Percentiles rank a stretch among this genome's conserved stretches.
Conservation (phyloP, 352 stramenopile genomes). For the Phytophthora kernoviae region DNA sequence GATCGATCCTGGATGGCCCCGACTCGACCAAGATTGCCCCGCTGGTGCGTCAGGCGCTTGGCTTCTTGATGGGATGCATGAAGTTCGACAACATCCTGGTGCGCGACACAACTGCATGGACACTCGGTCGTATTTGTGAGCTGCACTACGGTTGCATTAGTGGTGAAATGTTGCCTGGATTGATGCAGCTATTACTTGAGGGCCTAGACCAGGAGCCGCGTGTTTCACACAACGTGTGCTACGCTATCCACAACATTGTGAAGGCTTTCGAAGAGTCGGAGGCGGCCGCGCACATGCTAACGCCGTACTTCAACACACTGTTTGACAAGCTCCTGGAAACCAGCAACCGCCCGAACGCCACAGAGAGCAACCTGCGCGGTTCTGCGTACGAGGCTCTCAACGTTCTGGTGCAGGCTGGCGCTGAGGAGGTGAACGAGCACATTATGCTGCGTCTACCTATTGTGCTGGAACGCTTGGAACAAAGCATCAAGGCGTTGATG, state of each 20-base stretch:
- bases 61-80: constrained; percentile 92
- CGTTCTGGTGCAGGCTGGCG: constrained; percentile 91
- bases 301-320: constrained; percentile 91
- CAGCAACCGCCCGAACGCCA: constrained; percentile 87
- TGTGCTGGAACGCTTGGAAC: constrained; percentile 79
- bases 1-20: constrained; percentile 94
- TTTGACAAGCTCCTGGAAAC: constrained; percentile 94
- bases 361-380: constrained; percentile 91
- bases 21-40: constrained; percentile 90
- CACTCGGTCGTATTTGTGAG: constrained; percentile 95
- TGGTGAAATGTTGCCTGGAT: constrained; percentile 84
- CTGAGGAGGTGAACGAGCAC: constrained; percentile 76
- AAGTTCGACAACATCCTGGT: constrained; percentile 93
- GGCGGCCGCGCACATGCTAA: constrained; percentile 83
- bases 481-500: constrained; percentile 65
- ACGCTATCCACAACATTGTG: constrained; percentile 97
- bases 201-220: constrained; percentile 87
- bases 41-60: constrained; percentile 93
- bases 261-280: constrained; percentile 90
- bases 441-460: constrained; percentile 82
- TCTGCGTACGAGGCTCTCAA: constrained; percentile 95
- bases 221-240: constrained; percentile 95
- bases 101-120: constrained; percentile 97
- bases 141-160: constrained; percentile 93
- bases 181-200: constrained; percentile 90